Evolutionary conservation across 805 yeast genomes (phyloP).

Genomic region (Wickerhamiella musiphila): DNA sequence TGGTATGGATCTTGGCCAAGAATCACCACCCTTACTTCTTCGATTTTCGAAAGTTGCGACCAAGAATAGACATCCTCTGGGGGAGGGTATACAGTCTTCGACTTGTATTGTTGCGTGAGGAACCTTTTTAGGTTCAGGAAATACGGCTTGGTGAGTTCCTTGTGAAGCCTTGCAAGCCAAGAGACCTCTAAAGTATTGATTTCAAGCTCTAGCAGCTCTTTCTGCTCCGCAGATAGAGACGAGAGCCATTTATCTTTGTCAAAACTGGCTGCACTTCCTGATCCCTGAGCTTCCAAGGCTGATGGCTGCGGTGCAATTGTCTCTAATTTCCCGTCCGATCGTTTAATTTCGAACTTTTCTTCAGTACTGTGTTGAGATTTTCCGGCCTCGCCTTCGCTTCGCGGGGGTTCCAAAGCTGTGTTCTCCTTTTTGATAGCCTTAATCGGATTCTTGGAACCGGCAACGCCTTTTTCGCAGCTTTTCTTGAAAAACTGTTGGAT

Average conservation of each 20-base stretch:
- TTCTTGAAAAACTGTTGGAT: no score
- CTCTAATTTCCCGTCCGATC: no score
- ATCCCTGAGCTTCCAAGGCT: no score
- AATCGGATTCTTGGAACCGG: no score
- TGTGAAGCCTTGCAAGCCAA: slow-evolving; percentile 58
- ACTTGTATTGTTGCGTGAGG: slow-evolving; percentile 29
- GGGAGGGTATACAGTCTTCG: slow-evolving; percentile 60
- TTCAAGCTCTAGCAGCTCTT: slow-evolving; percentile 42
- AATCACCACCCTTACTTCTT: slow-evolving; percentile 55
- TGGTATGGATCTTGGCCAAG: slow-evolving; percentile 97
- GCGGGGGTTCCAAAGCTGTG: no score
- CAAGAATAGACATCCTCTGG: slow-evolving; percentile 67
- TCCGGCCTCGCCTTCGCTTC: no score
- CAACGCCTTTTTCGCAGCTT: no score
- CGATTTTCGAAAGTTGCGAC: slow-evolving; percentile 71
- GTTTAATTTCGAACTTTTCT: no score
- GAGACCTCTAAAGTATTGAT: slow-evolving; percentile 50
- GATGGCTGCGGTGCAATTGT: no score
- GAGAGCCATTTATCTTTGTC: slow-evolving; percentile 35
- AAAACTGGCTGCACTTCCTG: slow-evolving; percentile 21
- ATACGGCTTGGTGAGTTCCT: slow-evolving; percentile 70
- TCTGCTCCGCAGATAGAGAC: slow-evolving; percentile 31
- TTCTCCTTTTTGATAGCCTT: no score
- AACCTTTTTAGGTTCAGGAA: slow-evolving; percentile 58
- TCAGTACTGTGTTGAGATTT: no score